Evolutionary conservation across 768 basidiomycete genomes (phyloP), one percentile per base, ranked within the genome.

Genomic region (Roridomyces roridus): DNA sequence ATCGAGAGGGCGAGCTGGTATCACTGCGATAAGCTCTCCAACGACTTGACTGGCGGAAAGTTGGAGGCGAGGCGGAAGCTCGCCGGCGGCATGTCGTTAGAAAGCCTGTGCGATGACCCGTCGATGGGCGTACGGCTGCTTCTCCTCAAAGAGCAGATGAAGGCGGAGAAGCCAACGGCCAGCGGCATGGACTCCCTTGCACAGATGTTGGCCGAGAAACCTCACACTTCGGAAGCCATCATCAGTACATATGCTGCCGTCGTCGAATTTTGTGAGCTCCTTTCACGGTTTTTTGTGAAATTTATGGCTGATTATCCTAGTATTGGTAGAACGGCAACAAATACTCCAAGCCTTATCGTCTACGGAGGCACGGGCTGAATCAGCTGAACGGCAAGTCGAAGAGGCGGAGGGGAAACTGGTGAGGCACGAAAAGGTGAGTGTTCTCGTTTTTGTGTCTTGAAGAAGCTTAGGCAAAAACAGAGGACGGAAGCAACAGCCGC

Each of bases 1-100:
- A 37, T 58, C 6, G 46, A 46, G 18, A 49, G 45, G n/a, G 50
- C 57, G 4, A 41, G 50, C 21, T 58, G 57, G 57, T 51, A 58
- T 21, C 57, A 58, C 18, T 24, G 46, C 15, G 57, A 52, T 11
- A 58, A 52, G 25, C 31, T 58, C 0, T 17, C 4, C 2, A 12
- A 20, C 0, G 57, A 58, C 25, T 58, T 44, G 57, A 25, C 21
- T 5, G 45, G 21, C 6, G 28, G 34, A 8, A 51, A 47, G 25
- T n/a, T 58, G 39, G 14, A 23, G 4, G 50, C 57, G 29, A 44
- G 57, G 24, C 57, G 18, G 14, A 17, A 40, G 45, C 34, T 58
- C 6, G 57, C 50, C 8, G 57, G 57, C 6, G 41, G 46, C 46
- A 1, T 34, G 5, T 21, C 3, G 14, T 18, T 15, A 2, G 46